phyloP scores from a whole-genome alignment of 2,329 filamentous ascomycete species.

The Cryphonectria japonica region DNA sequence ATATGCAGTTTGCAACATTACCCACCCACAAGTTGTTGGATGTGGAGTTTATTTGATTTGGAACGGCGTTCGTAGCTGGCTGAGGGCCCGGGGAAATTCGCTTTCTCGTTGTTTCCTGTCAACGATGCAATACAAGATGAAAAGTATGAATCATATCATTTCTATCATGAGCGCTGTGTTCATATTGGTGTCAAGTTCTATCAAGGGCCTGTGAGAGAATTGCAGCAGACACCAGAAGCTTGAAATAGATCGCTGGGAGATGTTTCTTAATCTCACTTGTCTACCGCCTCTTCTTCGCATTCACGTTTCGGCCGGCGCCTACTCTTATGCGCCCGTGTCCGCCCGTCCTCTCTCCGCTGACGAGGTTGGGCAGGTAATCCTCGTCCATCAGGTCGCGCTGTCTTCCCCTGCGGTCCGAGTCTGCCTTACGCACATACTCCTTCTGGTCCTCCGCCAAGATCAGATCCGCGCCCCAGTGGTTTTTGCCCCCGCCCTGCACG shows the following conservation, averaged over 20 bases:
- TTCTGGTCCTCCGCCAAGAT: slow-evolving; percentile 96
- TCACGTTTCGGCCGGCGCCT: slow-evolving; percentile 85
- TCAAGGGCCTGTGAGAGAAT: neutral
- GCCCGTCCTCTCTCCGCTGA: slow-evolving; percentile 76
- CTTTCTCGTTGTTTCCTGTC: neutral
- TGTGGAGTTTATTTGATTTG: neutral
- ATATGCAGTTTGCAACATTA: neutral
- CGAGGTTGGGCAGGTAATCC: slow-evolving; percentile 83
- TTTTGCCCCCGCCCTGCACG: slow-evolving; percentile 72
- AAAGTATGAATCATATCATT: neutral
- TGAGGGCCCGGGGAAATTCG: neutral
- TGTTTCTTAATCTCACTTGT: neutral
- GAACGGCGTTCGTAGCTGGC: slow-evolving; percentile 13
- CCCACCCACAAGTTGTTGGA: neutral
- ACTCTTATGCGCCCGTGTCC: slow-evolving; percentile 72
- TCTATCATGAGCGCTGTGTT: neutral
- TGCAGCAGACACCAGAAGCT: neutral
- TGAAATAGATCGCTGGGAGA: neutral
- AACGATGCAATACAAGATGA: neutral
- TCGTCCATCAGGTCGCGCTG: slow-evolving; percentile 91
- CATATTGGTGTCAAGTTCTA: neutral
- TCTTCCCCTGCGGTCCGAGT: slow-evolving; percentile 67
- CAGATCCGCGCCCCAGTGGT: slow-evolving; percentile 82
- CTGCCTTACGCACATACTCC: slow-evolving; percentile 73
- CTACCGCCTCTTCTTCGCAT: slow-evolving; percentile 69